A percentile compares a stretch with the other conserved stretches of the same genome.
These are phyloP conservation scores for Hamamelis virginiana DNA, from an alignment of 164 flowering plant species.

Conservation along the genomic window DNA sequence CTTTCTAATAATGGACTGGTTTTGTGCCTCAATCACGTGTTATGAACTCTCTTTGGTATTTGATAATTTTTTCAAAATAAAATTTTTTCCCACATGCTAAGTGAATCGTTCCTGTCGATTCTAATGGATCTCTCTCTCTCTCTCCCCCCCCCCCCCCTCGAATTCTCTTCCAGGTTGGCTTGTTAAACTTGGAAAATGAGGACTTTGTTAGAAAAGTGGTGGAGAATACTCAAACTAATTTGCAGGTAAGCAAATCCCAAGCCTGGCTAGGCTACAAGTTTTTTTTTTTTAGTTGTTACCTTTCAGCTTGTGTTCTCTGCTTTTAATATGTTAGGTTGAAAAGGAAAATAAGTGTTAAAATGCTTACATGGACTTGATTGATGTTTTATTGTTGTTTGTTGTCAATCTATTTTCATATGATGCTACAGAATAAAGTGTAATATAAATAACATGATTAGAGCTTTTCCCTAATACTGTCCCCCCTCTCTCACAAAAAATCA, in stretches of 20 bases:
- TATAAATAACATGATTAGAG: too few relatives aligned
- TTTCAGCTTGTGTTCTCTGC: not conserved
- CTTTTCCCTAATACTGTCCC: too few relatives aligned
- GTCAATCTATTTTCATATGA: too few relatives aligned
- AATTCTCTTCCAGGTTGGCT: conserved; percentile 59
- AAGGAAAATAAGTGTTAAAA: too few relatives aligned
- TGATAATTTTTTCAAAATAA: not conserved
- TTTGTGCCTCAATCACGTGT: too few relatives aligned
- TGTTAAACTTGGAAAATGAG: conserved; percentile 87
- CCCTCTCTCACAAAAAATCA: too few relatives aligned
- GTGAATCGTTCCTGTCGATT: not conserved
- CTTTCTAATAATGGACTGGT: too few relatives aligned
- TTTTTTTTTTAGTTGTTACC: not conserved
- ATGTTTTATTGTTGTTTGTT: too few relatives aligned
- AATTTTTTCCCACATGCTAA: not conserved
- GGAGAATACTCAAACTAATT: conserved; percentile 52
- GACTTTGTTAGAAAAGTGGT: conserved; percentile 64
- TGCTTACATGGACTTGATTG: too few relatives aligned
- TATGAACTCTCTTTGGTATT: too few relatives aligned
- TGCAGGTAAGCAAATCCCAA: conserved; percentile 58
- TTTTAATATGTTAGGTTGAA: not conserved
- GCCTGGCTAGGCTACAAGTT: not conserved
- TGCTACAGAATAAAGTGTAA: too few relatives aligned
- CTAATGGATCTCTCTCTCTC: conserved; percentile 9
- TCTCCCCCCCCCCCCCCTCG: not conserved